Conservation (phyloP, 1,284 basidiomycete genomes). For the Ganoderma multipileum region DNA sequence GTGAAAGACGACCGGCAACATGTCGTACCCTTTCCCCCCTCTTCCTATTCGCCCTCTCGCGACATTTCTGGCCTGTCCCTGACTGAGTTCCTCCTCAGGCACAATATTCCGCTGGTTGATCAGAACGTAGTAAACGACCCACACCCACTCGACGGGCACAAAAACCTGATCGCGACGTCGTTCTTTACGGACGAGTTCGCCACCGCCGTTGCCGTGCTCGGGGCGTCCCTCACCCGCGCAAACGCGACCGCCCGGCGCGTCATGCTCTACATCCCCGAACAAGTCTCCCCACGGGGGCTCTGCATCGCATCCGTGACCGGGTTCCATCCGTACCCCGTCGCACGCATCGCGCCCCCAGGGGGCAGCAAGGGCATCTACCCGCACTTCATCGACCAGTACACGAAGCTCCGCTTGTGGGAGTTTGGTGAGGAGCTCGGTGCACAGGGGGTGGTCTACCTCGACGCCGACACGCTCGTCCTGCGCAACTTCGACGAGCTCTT, state of each 20-base stretch:
- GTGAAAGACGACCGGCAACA: not conserved
- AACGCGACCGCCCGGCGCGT: slow-evolving; percentile 45
- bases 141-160: slow-evolving; percentile 15
- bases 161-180: slow-evolving; percentile 49
- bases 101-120: slow-evolving; percentile 22
- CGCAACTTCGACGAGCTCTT: slow-evolving; percentile 55
- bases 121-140: slow-evolving; percentile 9
- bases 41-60: not conserved
- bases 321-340: slow-evolving; percentile 46
- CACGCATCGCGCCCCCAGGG: slow-evolving; percentile 47
- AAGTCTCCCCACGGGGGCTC: slow-evolving; percentile 46
- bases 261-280: slow-evolving; percentile 48
- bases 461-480: slow-evolving; percentile 51
- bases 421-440: slow-evolving; percentile 43
- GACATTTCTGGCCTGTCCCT: not conserved
- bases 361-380: slow-evolving; percentile 42
- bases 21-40: not conserved
- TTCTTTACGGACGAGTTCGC: slow-evolving; percentile 52
- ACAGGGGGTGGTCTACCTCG: slow-evolving; percentile 47
- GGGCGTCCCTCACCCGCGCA: slow-evolving; percentile 45
- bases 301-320: slow-evolving; percentile 49
- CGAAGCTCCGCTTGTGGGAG: slow-evolving; percentile 52
- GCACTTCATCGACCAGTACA: slow-evolving; percentile 51
- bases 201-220: slow-evolving; percentile 50
- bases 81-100: slow-evolving; percentile 16